Percentiles rank a stretch among this genome's conserved stretches.
Conservation (phyloP, 306 rosid genomes). For the Prunus campanulata region DNA sequence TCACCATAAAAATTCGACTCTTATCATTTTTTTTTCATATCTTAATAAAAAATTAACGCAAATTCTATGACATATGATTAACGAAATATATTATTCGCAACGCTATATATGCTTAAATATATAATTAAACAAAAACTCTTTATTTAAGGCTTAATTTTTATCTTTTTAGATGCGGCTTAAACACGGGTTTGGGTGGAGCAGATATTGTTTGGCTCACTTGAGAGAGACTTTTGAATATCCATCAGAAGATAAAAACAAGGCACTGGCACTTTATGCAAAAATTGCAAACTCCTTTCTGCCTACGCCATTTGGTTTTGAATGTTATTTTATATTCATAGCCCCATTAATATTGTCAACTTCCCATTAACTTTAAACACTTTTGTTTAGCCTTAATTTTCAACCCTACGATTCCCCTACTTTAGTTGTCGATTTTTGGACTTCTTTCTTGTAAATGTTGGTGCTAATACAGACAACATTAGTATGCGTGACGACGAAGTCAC, state of each 20-base stretch:
- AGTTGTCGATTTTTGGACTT: neutral
- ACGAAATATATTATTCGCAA: neutral
- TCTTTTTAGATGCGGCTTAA: neutral
- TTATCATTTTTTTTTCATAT: neutral
- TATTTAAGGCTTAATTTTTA: neutral
- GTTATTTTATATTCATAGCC: neutral
- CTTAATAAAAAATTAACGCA: too few species aligned
- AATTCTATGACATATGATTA: neutral
- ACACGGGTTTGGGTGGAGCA: neutral
- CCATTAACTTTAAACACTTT: neutral
- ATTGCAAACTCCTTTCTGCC: neutral
- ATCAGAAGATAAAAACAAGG: neutral
- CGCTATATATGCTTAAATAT: neutral
- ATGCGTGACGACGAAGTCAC: neutral
- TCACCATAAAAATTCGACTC: neutral
- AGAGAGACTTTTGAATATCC: neutral
- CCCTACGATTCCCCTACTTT: neutral
- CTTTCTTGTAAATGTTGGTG: slow-evolving; percentile 1
- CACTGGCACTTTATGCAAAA: neutral
- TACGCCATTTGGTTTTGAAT: neutral
- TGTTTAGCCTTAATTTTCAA: neutral
- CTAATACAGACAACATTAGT: neutral
- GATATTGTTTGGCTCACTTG: neutral
- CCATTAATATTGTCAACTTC: neutral
- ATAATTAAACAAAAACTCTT: neutral